Base-by-base conservation (phyloP, 768 basidiomycete genomes). In the Leucogyrophana mollusca region DNA sequence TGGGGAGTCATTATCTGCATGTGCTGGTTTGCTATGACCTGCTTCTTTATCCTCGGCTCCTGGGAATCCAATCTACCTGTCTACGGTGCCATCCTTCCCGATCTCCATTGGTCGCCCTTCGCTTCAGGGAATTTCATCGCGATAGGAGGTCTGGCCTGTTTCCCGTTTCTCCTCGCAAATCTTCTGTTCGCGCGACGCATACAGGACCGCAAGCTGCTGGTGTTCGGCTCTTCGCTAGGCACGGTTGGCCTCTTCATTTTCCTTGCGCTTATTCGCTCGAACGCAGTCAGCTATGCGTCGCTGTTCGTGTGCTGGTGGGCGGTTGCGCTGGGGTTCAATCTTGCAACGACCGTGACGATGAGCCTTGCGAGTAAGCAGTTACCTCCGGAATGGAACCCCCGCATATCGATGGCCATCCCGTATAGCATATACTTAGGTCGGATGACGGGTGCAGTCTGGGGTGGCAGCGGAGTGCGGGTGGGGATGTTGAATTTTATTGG, bases 51-150 rank as follows among this genome's bases (percentile, higher is more conserved):
- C 57, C 77, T 87, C 46, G 82, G 80, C 7, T 74, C 77, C 10
- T 85, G 82, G 82, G 83, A 87, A 61, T 70, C 79, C 39, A 84
- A 83, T 60, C 76, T 85, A 40, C 83, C 82, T 27, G 74, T 85
- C 46, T 85, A 77, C 58, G 73, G 77, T 17, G 73, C 75, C 38
- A 56, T 53, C 18, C 59, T 56, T 6, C 59, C 64, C 13, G 55
- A 62, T 16, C 76, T 84, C 57, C 58, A 71, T 55, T 84, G 78
- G 71, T 73, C 77, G 13, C 84, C 83, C 2, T 85, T 77, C 56
- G 70, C 73, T n/a, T 80, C 83, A 3, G 85, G 82, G 6, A 85
- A 85, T 64, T 80, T 85, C 64, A 82, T 86, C 60, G 83, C 80
- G 18, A 73, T 87, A 8, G 83, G 83, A 13, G 85, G 82, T 9